These are phyloP conservation scores for Erucastrum elatum DNA, from an alignment of 345 rosid genomes.

Conservation along the genomic window DNA sequence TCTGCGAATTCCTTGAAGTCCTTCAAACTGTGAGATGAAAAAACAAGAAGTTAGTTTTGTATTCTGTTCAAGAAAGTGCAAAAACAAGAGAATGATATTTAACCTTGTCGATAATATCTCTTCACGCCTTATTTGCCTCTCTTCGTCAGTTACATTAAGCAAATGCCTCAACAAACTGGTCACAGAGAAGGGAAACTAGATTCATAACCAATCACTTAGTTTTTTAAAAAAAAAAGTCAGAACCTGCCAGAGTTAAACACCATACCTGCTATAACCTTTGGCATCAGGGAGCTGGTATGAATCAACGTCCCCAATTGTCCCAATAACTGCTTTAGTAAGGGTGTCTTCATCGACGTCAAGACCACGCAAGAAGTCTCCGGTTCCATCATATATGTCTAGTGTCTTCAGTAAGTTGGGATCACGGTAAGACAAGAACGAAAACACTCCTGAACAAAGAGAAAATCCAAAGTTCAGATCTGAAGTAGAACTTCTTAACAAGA, in stretches of 20 bases:
- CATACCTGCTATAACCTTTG: conserved; percentile 94
- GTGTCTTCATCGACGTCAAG: conserved; percentile 82
- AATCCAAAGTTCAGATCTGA: conserved; percentile 18
- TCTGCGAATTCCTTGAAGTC: conserved; percentile 62
- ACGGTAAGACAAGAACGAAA: conserved; percentile 83
- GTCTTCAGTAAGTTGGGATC: conserved; percentile 94
- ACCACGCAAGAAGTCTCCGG: conserved; percentile 77
- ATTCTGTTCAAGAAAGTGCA: not conserved
- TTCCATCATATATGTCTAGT: conserved; percentile 79
- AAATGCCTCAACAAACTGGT: conserved; percentile 23
- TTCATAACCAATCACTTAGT: not conserved
- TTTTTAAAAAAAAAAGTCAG: not conserved
- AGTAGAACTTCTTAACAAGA: not conserved
- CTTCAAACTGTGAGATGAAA: conserved; percentile 38
- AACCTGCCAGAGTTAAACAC: not conserved
- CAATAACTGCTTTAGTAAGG: conserved; percentile 90
- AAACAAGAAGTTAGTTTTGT: conserved; percentile 11
- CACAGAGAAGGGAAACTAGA: not conserved
- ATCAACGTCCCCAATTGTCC: conserved; percentile 95
- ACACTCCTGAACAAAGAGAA: conserved; percentile 53
- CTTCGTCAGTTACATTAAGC: conserved; percentile 76
- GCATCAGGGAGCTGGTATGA: conserved; percentile 96
- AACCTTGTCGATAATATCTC: conserved; percentile 92
- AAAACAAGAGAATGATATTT: not conserved
- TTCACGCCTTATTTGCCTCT: conserved; percentile 75